These are phyloP conservation scores for Colletotrichum viniferum DNA, from an alignment of 2,329 filamentous ascomycete genomes.

Conservation along the genomic window DNA sequence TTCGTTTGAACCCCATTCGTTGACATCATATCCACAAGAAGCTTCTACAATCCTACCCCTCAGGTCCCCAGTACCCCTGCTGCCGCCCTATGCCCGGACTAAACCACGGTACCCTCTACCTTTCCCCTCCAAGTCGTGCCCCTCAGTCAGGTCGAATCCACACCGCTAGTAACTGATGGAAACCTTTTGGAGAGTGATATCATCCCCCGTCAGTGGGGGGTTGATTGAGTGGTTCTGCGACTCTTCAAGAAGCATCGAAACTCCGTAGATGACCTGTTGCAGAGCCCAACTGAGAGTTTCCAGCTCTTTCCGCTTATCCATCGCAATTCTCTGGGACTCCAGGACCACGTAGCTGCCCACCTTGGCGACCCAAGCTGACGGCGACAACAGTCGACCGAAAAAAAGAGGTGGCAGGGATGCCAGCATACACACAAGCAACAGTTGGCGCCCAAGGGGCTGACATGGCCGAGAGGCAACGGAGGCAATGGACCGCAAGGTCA, in stretches of 20 bases:
- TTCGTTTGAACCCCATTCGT: neutral
- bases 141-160: neutral
- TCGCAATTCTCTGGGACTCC: neutral
- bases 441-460: neutral
- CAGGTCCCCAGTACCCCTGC: conserved; percentile 2
- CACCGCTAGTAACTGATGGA: conserved; percentile 10
- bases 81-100: neutral
- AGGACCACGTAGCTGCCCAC: neutral
- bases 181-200: conserved; percentile 6
- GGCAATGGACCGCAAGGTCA: neutral
- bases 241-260: conserved; percentile 12
- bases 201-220: neutral
- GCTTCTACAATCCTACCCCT: conserved; percentile 5
- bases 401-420: neutral
- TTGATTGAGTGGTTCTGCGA: neutral
- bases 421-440: neutral
- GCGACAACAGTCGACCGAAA: neutral
- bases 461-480: neutral
- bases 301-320: neutral
- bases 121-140: neutral
- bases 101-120: conserved; percentile 3
- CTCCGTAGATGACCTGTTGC: neutral
- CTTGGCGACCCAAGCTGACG: neutral
- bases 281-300: neutral
- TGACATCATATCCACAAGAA: conserved; percentile 17